Evolutionary conservation across 768 basidiomycete species (phyloP).

Genomic region (Psilocybe azurescens): DNA sequence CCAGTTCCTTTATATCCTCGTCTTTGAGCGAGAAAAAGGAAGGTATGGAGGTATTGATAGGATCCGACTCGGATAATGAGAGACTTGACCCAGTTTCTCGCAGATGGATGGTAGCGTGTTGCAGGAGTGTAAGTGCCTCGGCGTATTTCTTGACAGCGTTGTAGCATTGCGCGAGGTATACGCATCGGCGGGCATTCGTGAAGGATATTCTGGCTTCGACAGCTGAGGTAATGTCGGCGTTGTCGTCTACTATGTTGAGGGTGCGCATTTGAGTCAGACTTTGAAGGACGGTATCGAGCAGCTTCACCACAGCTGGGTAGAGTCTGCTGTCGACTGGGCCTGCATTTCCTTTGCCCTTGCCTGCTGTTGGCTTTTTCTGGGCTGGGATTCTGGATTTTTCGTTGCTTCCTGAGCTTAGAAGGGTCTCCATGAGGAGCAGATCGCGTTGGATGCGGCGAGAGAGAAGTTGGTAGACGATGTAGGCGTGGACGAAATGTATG

Average conservation of each 20-base stretch:
- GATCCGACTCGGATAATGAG: constrained; percentile 51
- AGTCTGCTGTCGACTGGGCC: constrained; percentile 70
- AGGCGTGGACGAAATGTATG: constrained; percentile 85
- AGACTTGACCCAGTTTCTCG: constrained; percentile 70
- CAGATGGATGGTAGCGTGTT: constrained; percentile 73
- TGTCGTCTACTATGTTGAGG: constrained; percentile 87
- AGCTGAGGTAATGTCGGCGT: constrained; percentile 78
- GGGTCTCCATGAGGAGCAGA: constrained; percentile 74
- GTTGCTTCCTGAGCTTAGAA: constrained; percentile 51
- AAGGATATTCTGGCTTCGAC: constrained; percentile 79
- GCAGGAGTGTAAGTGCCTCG: constrained; percentile 72
- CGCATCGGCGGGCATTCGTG: constrained; percentile 78
- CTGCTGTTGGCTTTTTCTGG: constrained; percentile 33
- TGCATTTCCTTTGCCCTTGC: constrained; percentile 25
- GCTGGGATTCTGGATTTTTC: constrained; percentile 26
- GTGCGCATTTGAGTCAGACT: constrained; percentile 84
- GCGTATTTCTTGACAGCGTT: constrained; percentile 70
- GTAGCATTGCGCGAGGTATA: constrained; percentile 81
- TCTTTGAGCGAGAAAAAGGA: constrained; percentile 60
- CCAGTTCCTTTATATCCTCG: constrained; percentile 54
- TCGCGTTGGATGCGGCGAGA: constrained; percentile 90
- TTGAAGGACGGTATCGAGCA: constrained; percentile 86
- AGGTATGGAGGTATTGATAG: constrained; percentile 46
- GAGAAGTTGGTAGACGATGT: constrained; percentile 86
- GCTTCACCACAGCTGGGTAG: constrained; percentile 89